Evolutionary conservation across 768 basidiomycete species (phyloP).

Genomic region (Cantharellus cinnabarinus): DNA sequence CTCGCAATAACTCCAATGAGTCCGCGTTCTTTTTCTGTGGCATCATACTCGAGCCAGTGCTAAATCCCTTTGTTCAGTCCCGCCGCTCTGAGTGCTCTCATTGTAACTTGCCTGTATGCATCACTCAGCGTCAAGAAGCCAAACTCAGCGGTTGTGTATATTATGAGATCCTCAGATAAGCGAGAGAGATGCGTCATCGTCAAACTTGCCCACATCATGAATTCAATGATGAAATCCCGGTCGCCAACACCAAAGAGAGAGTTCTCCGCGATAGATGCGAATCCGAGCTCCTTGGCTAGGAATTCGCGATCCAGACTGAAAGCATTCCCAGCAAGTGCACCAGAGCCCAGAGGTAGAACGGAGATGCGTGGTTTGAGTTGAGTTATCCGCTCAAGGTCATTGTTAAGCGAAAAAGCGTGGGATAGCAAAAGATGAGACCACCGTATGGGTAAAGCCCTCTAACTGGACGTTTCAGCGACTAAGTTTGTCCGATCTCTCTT

Average conservation of each 20-base stretch:
- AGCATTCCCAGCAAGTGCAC: constrained; percentile 91
- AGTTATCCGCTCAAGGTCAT: constrained; percentile 67
- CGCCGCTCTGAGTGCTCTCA: neutral
- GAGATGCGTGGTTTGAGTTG: constrained; percentile 80
- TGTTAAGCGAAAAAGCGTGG: constrained; percentile 83
- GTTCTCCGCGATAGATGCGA: constrained; percentile 77
- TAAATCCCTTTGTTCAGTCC: constrained; percentile 15
- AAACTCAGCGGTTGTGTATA: constrained; percentile 95
- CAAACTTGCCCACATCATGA: constrained; percentile 88
- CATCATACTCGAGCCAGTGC: constrained; percentile 99
- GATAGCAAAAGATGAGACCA: constrained; percentile 96
- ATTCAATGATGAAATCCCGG: constrained; percentile 93
- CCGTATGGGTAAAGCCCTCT: constrained; percentile 96
- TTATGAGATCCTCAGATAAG: constrained; percentile 86
- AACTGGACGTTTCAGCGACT: neutral
- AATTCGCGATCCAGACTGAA: constrained; percentile 88
- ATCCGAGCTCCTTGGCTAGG: constrained; percentile 76
- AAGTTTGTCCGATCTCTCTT: neutral
- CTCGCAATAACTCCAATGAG: constrained; percentile 83
- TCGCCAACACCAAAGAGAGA: constrained; percentile 94
- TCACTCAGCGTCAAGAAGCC: constrained; percentile 92
- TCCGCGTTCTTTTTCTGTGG: constrained; percentile 99
- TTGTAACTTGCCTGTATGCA: constrained; percentile 66
- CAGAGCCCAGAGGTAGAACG: constrained; percentile 81
- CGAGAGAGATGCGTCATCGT: constrained; percentile 87